Evolutionary conservation across 352 stramenopile species (phyloP).

Genomic region (Pythium aquatile): DNA sequence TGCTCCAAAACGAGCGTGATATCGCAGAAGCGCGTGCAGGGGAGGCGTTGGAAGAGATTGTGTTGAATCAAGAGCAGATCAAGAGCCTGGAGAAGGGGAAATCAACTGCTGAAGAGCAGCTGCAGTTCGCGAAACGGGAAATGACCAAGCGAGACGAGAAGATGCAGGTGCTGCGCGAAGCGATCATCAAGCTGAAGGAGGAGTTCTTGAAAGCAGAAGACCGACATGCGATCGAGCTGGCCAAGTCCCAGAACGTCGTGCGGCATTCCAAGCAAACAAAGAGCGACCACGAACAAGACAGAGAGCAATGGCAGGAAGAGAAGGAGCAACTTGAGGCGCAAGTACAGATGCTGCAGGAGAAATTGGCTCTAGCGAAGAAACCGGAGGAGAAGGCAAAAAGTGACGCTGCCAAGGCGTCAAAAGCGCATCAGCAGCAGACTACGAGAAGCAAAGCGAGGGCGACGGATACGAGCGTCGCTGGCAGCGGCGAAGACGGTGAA

Average conservation of each 20-base stretch:
- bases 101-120: constrained; percentile 50
- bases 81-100: constrained; percentile 34
- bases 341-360: constrained; percentile 65
- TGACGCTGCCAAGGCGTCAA: constrained; percentile 20
- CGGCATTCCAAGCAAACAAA: constrained; percentile 37
- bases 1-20: constrained; percentile 58
- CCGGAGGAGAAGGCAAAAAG: constrained; percentile 20
- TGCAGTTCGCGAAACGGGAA: constrained; percentile 40
- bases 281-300: constrained; percentile 37
- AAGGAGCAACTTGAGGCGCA: constrained; percentile 52
- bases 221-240: constrained; percentile 66
- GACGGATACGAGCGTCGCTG: neutral
- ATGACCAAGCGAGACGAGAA: constrained; percentile 57
- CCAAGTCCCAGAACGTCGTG: constrained; percentile 50
- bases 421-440: constrained; percentile 24
- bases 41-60: constrained; percentile 82
- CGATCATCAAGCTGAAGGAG: constrained; percentile 86
- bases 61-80: constrained; percentile 50
- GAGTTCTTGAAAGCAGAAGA: constrained; percentile 88
- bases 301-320: constrained; percentile 47
- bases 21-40: constrained; percentile 74
- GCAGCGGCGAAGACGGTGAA: constrained; percentile 14
- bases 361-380: constrained; percentile 42
- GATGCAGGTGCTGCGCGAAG: constrained; percentile 64
- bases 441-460: constrained; percentile 9